These are phyloP conservation scores for Trichoderma sp. DNA, from an alignment of 2,329 filamentous ascomycete genomes.

Conservation along the genomic window DNA sequence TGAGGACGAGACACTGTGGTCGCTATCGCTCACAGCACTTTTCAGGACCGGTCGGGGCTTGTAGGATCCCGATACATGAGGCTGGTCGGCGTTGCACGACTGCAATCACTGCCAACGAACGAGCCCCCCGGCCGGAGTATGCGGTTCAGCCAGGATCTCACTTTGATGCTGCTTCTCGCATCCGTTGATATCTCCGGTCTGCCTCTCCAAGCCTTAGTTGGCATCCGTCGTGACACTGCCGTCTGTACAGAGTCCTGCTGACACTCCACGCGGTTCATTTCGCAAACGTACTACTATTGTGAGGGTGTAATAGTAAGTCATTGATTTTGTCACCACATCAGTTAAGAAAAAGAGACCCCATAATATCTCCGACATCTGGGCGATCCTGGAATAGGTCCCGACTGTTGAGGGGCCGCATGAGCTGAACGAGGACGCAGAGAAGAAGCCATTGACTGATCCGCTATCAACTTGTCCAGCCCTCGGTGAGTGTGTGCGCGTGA, in stretches of 20 bases:
- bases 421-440: slow-evolving; percentile 4
- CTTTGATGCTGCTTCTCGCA: background rate
- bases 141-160: background rate
- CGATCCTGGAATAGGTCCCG: no score
- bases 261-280: no score
- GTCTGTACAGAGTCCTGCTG: no score
- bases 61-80: slow-evolving; percentile 1
- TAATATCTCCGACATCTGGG: no score
- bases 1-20: no score
- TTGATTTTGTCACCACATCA: no score
- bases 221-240: no score
- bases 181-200: slow-evolving; percentile 4
- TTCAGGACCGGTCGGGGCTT: slow-evolving; percentile 3
- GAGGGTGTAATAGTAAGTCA: no score
- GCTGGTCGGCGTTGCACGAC: slow-evolving; percentile 12
- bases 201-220: background rate
- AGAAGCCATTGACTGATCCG: background rate
- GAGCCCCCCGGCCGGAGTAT: background rate
- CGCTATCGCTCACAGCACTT: no score
- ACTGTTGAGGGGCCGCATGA: background rate
- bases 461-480: background rate
- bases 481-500: background rate
- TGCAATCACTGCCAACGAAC: background rate
- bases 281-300: no score
- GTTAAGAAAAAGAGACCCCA: no score